Conservation (phyloP, 2,329 filamentous ascomycete genomes). For the Ceratocystis ficicola region DNA sequence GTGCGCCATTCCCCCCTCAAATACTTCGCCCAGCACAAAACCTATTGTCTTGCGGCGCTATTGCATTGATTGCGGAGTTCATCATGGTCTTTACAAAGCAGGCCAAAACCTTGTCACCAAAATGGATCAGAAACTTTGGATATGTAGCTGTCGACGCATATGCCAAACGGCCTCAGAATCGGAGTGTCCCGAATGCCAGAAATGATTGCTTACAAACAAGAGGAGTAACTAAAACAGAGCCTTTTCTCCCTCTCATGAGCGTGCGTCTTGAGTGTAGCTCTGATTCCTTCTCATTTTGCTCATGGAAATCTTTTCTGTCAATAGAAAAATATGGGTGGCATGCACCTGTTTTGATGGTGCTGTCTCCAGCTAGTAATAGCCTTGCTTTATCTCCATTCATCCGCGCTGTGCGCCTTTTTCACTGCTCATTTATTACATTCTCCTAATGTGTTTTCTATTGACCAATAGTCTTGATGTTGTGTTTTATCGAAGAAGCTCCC, state of each 20-base stretch:
- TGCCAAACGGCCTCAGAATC: constrained; percentile 31
- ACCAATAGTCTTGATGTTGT: not conserved
- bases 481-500: not conserved
- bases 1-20: not conserved
- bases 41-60: constrained; percentile 31
- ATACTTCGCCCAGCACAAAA: not conserved
- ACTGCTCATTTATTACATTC: not conserved
- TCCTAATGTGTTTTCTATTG: not conserved
- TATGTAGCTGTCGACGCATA: constrained; percentile 31
- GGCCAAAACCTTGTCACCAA: constrained; percentile 32
- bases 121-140: constrained; percentile 32
- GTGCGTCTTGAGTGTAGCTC: not conserved
- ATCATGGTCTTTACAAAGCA: constrained; percentile 30
- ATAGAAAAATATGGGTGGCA: not conserved
- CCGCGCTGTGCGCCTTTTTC: constrained; percentile 1
- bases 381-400: constrained; percentile 1
- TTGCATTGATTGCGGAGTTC: constrained; percentile 34
- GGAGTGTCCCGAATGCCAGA: constrained; percentile 30
- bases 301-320: not conserved
- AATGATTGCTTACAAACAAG: constrained; percentile 22
- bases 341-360: not conserved
- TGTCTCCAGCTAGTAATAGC: not conserved
- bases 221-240: too few relatives aligned
- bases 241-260: not conserved
- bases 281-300: not conserved